Evolutionary conservation across 2,329 filamentous ascomycete species (phyloP), one percentile per base, ranked within the genome.

Genomic region (Thermothelomyces thermophilus): DNA sequence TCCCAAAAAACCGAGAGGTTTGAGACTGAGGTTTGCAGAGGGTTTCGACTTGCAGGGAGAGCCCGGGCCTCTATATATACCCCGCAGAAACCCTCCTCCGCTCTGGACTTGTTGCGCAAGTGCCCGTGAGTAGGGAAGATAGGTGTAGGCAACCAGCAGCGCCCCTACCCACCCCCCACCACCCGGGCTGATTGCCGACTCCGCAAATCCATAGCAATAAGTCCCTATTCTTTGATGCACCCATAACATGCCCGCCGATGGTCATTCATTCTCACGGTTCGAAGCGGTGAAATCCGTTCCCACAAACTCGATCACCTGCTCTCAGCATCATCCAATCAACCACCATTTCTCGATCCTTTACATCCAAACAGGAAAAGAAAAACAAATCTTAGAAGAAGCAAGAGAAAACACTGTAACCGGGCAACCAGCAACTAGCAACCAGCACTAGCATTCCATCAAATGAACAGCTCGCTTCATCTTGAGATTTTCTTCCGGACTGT

Each of bases 31-130:
- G 53, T 54, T 52, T 30, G 56, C 52, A 31, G 54, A 20, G 36
- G 5, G 53, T 55, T 55, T 40, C 39, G 39, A 31, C 13, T 31
- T 11, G 17, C 44, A 50, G 33, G 41, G 55, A 53, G 56, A 50
- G 24, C 39, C 47, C 39, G 37, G 51, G 5, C 14, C 34, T 43
- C 51, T 53, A 49, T 59, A 56, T 60, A 60, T 59, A 60, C 55
- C 49, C 58, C 51, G 55, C 52, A 56, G 44, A 48, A 52, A 39
- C 34, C 46, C 36, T 51, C 54, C 51, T 45, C 41, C 8, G 16
- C 39, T 31, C 45, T 48, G 39, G 33, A 40, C 35, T 43, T n/a
- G n/a, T n/a, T n/a, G n/a, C n/a, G n/a, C n/a, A n/a, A n/a, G n/a
- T n/a, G n/a, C n/a, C n/a, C n/a, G n/a, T n/a, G n/a, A n/a, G n/a